Evolutionary conservation across 2,329 filamentous ascomycete species (phyloP).

Genomic region (Hirsutella rhossiliensis): DNA sequence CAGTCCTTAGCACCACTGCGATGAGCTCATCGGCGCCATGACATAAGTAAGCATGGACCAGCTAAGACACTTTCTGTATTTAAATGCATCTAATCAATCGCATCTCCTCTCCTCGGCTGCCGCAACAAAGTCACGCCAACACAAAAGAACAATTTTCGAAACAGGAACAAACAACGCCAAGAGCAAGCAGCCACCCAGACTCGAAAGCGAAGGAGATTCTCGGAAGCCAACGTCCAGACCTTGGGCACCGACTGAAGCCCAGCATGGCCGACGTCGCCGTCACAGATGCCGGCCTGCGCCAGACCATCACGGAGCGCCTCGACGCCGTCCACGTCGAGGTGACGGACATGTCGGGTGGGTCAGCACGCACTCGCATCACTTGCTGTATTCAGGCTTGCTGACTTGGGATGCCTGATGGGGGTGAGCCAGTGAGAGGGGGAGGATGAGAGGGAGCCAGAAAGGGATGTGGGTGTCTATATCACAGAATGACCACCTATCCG

Average conservation of each 20-base stretch:
- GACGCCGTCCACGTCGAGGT: conserved; percentile 73
- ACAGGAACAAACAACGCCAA: too few relatives aligned
- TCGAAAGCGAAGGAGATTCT: too few relatives aligned
- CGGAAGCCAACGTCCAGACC: too few relatives aligned
- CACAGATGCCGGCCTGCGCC: conserved; percentile 59
- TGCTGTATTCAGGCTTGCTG: background rate
- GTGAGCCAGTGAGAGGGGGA: background rate
- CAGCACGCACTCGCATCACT: background rate
- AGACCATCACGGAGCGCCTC: conserved; percentile 57
- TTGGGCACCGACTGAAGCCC: too few relatives aligned
- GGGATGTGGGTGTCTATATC: background rate
- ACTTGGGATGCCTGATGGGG: background rate
- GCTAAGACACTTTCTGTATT: too few relatives aligned
- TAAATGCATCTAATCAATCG: conserved; percentile 25
- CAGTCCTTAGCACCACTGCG: background rate
- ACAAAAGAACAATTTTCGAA: too few relatives aligned
- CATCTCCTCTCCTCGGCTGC: conserved; percentile 11
- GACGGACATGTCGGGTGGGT: conserved; percentile 79
- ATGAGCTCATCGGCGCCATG: background rate
- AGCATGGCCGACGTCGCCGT: conserved; percentile 50
- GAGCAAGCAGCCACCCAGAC: too few relatives aligned
- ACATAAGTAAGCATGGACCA: too few relatives aligned
- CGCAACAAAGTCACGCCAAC: too few relatives aligned
- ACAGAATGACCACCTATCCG: background rate
- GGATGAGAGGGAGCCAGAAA: background rate